phyloP scores from a whole-genome alignment of 495 filamentous ascomycete genomes.

The Clavariopsis aquatica region DNA sequence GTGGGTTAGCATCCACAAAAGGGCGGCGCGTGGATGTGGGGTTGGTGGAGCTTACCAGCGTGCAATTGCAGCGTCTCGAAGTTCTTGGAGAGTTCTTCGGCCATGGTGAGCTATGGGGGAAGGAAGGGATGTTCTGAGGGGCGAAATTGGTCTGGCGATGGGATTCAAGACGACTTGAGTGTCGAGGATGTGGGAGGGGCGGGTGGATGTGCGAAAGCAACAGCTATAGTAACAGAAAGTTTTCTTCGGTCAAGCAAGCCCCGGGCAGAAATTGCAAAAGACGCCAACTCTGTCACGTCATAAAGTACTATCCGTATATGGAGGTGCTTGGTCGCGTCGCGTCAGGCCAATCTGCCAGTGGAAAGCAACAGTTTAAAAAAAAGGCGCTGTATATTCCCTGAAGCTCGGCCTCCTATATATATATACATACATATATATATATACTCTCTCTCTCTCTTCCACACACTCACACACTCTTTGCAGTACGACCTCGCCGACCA shows the following conservation, averaged over 20 bases:
- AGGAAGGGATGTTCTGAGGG: too few relatives aligned
- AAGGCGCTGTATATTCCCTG: not conserved
- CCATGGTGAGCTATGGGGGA: conserved; percentile 19
- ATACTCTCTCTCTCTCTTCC: not conserved
- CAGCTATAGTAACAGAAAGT: too few relatives aligned
- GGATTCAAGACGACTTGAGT: too few relatives aligned
- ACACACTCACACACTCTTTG: not conserved
- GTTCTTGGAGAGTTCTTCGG: conserved; percentile 40
- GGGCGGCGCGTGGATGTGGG: conserved; percentile 3
- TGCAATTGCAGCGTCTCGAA: conserved; percentile 98
- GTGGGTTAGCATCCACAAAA: conserved; percentile 18
- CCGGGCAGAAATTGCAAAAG: conserved; percentile 6
- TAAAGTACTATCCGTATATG: conserved; percentile 10
- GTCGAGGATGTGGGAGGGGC: too few relatives aligned
- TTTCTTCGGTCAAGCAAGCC: not conserved
- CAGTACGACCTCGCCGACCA: conserved; percentile 7
- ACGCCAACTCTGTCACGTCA: conserved; percentile 32
- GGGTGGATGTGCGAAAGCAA: too few relatives aligned
- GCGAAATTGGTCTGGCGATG: too few relatives aligned
- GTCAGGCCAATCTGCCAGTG: too few relatives aligned
- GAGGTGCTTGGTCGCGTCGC: not conserved
- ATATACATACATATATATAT: not conserved
- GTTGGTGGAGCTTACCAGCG: conserved; percentile 60
- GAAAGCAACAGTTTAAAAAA: too few relatives aligned
- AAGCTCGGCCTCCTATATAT: too few relatives aligned